phyloP scores from a whole-genome alignment of 2,329 filamentous ascomycete species.

The Lachnellula willkommii region DNA sequence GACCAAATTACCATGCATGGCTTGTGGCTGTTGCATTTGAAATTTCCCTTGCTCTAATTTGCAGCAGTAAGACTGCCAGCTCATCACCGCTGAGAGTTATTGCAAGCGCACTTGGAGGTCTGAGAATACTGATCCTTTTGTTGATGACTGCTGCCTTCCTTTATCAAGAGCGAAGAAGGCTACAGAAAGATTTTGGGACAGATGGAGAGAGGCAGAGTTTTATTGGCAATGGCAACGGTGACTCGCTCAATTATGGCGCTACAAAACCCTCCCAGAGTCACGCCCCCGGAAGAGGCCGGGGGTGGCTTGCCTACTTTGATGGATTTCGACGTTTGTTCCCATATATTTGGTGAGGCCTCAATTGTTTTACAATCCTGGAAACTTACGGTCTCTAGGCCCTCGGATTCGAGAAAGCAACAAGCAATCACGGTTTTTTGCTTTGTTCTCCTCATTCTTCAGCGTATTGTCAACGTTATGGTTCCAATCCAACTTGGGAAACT shows the following conservation, averaged over 20 bases:
- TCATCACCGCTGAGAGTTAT: too few relatives aligned
- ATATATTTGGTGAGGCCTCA: slow-evolving; percentile 7
- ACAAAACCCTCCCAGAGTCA: background rate
- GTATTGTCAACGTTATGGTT: slow-evolving; percentile 9
- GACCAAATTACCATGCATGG: slow-evolving; percentile 1
- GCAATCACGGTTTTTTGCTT: slow-evolving; percentile 1
- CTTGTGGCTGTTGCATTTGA: slow-evolving; percentile 4
- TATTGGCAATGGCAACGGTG: too few relatives aligned
- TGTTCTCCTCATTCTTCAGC: background rate
- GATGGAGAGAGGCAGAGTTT: background rate
- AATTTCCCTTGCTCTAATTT: background rate
- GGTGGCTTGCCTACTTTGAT: slow-evolving; percentile 9
- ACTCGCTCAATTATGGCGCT: background rate
- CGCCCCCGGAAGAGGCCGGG: background rate
- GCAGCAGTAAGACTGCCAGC: background rate
- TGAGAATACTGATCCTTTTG: background rate
- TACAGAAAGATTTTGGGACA: background rate
- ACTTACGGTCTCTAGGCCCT: slow-evolving; percentile 1
- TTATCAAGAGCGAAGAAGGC: too few relatives aligned
- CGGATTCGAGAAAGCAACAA: slow-evolving; percentile 7
- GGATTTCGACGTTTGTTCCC: slow-evolving; percentile 7
- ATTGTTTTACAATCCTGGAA: background rate
- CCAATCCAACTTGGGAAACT: slow-evolving; percentile 6
- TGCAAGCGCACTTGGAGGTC: too few relatives aligned
- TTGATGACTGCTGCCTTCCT: too few relatives aligned